These are phyloP conservation scores for Xylaria venustula DNA, from an alignment of 495 filamentous ascomycete genomes.

Conservation along the genomic window DNA sequence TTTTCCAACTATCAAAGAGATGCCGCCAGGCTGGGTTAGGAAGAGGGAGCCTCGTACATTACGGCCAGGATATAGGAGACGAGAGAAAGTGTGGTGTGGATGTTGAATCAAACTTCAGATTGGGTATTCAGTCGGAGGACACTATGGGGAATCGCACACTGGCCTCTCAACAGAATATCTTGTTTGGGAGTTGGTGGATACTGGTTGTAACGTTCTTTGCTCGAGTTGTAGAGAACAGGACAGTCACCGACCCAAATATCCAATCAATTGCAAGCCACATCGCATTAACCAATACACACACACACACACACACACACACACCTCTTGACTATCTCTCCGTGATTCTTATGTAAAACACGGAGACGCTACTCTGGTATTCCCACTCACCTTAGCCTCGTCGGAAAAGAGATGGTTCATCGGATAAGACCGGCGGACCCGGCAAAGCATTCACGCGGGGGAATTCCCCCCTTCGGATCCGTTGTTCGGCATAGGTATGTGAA, in stretches of 20 bases:
- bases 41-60: not conserved
- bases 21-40: not conserved
- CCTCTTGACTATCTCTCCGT: not conserved
- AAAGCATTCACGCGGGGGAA: slow-evolving; percentile 12
- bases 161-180: not conserved
- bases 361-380: too few relatives aligned
- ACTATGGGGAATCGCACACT: not conserved
- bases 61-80: not conserved
- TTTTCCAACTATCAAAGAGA: not conserved
- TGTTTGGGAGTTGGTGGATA: not conserved
- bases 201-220: not conserved
- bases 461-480: slow-evolving; percentile 20
- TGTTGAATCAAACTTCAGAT: not conserved
- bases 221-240: not conserved
- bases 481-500: slow-evolving; percentile 19
- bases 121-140: not conserved
- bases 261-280: too few relatives aligned
- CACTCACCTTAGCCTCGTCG: not conserved
- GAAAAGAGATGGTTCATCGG: not conserved
- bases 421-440: slow-evolving; percentile 6
- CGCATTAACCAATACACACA: too few relatives aligned
- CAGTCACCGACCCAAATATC: too few relatives aligned
- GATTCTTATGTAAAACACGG: not conserved
- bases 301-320: too few relatives aligned
- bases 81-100: not conserved